phyloP scores from a whole-genome alignment of 192 early-diverging fungal species.

The Coemansia sp. region DNA sequence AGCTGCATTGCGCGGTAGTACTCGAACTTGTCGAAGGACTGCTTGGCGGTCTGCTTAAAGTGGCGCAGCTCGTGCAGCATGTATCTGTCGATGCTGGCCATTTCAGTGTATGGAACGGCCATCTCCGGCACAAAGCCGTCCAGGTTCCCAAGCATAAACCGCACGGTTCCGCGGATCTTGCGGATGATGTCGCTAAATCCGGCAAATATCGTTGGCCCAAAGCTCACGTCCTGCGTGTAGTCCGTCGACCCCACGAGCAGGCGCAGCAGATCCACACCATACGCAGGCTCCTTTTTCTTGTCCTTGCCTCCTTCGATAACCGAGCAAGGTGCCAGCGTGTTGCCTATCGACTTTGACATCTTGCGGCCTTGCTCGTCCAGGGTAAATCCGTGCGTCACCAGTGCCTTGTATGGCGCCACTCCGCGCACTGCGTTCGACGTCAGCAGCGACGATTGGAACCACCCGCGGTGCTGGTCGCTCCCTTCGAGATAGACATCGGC shows the following conservation, averaged over 20 bases:
- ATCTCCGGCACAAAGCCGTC: constrained; percentile 52
- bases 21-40: constrained; percentile 59
- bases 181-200: constrained; percentile 65
- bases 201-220: constrained; percentile 64
- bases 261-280: constrained; percentile 72
- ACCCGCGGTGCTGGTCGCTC: constrained; percentile 79
- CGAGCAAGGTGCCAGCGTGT: constrained; percentile 62
- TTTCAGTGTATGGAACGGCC: constrained; percentile 54
- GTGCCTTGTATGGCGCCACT: constrained; percentile 62
- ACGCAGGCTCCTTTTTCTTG: constrained; percentile 64
- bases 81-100: constrained; percentile 50
- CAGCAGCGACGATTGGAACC: constrained; percentile 81
- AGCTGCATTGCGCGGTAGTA: constrained; percentile 65
- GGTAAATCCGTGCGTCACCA: constrained; percentile 82
- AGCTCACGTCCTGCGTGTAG: constrained; percentile 69
- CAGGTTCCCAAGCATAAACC: constrained; percentile 77
- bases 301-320: constrained; percentile 73
- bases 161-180: constrained; percentile 70
- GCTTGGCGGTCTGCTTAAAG: constrained; percentile 55
- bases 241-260: constrained; percentile 73
- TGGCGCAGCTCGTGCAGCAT: constrained; percentile 64
- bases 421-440: constrained; percentile 68
- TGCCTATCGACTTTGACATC: constrained; percentile 83
- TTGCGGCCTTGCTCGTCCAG: constrained; percentile 75
- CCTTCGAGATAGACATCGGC: constrained; percentile 77